Evolutionary conservation across 495 filamentous ascomycete genomes (phyloP).

Genomic region (Daldinia bambusicola): DNA sequence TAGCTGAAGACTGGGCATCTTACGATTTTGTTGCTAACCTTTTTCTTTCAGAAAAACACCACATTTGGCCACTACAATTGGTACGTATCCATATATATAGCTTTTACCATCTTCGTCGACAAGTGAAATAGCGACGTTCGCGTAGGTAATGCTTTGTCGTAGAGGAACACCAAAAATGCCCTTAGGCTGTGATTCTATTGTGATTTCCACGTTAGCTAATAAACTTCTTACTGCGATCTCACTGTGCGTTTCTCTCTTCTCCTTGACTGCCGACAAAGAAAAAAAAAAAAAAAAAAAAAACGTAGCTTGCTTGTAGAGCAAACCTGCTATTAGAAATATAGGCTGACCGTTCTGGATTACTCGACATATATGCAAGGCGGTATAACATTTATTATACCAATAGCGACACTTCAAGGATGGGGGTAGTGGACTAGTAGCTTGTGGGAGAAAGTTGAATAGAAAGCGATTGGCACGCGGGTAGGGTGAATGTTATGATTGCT

Average conservation of each 20-base stretch:
- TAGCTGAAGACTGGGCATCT: slow-evolving; percentile 32
- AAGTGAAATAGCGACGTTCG: slow-evolving; percentile 97
- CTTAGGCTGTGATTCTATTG: slow-evolving; percentile 53
- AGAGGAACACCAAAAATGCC: slow-evolving; percentile 95
- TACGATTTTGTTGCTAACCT: slow-evolving; percentile 66
- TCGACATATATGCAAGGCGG: background rate
- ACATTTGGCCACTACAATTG: slow-evolving; percentile 98
- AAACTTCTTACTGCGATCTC: slow-evolving; percentile 1
- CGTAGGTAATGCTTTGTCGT: slow-evolving; percentile 93
- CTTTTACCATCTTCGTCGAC: slow-evolving; percentile 89
- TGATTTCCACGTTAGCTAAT: slow-evolving; percentile 27
- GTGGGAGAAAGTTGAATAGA: slow-evolving; percentile 32
- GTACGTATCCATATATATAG: slow-evolving; percentile 98
- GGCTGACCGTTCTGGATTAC: background rate
- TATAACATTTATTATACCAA: slow-evolving; percentile 8
- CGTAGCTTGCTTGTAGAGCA: background rate
- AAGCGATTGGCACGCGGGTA: slow-evolving; percentile 21
- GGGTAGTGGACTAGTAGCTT: slow-evolving; percentile 13
- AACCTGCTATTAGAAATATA: background rate
- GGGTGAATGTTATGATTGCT: slow-evolving; percentile 13
- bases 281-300: no score
- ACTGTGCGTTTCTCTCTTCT: slow-evolving; percentile 29
- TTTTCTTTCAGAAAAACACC: slow-evolving; percentile 98
- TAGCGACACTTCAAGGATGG: slow-evolving; percentile 6
- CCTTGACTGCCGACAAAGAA: slow-evolving; percentile 35